These are phyloP conservation scores for Salvia sclarea DNA, from an alignment of 305 asterid species.

Conservation along the genomic window DNA sequence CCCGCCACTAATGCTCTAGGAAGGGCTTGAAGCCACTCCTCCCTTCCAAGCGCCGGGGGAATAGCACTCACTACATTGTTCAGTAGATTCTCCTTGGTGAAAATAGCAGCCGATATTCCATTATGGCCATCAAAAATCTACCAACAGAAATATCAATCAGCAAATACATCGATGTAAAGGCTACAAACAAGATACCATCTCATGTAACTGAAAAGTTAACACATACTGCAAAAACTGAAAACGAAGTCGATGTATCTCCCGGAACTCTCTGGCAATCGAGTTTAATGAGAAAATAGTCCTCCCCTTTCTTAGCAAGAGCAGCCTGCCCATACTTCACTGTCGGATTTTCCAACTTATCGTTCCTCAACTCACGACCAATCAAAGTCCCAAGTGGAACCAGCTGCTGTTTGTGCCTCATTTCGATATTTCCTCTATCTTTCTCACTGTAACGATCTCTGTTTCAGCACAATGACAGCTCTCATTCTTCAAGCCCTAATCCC, in stretches of 20 bases:
- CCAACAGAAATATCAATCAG: slow-evolving; percentile 3
- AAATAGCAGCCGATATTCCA: slow-evolving; percentile 98
- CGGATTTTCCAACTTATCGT: slow-evolving; percentile 71
- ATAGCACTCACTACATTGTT: slow-evolving; percentile 81
- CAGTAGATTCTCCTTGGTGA: slow-evolving; percentile 79
- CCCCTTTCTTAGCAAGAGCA: slow-evolving; percentile 90
- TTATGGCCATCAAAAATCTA: slow-evolving; percentile 98
- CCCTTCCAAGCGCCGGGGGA: slow-evolving; percentile 69
- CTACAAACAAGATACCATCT: slow-evolving; percentile 2
- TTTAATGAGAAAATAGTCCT: slow-evolving; percentile 73
- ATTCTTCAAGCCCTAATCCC: slow-evolving; percentile 39
- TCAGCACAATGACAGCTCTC: slow-evolving; percentile 49
- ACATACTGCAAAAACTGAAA: slow-evolving; percentile 86
- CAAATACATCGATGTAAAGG: slow-evolving; percentile 8
- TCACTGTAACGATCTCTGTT: slow-evolving; percentile 47
- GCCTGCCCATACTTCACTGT: slow-evolving; percentile 74
- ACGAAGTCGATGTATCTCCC: slow-evolving; percentile 59
- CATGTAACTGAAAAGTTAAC: background rate
- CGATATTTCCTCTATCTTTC: slow-evolving; percentile 45
- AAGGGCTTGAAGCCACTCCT: slow-evolving; percentile 90
- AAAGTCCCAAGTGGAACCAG: slow-evolving; percentile 76
- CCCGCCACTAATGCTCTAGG: slow-evolving; percentile 94
- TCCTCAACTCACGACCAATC: slow-evolving; percentile 84
- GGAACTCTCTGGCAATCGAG: slow-evolving; percentile 67
- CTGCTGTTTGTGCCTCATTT: slow-evolving; percentile 69